phyloP scores from a whole-genome alignment of 1,139 yeast species.

The Nadsonia commutata region DNA sequence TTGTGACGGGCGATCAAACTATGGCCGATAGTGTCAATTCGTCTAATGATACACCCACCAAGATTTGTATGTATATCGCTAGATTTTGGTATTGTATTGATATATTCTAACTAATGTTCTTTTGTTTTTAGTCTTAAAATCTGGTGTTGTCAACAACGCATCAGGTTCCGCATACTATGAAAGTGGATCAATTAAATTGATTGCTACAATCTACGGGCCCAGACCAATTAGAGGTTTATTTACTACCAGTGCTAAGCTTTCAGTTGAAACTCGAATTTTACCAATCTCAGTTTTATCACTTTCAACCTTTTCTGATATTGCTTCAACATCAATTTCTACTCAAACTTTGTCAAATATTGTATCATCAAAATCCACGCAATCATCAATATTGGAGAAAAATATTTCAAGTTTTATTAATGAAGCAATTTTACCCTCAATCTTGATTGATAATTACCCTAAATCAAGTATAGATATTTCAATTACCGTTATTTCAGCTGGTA shows the following conservation, averaged over 20 bases:
- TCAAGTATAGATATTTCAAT: constrained; percentile 72
- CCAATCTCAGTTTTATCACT: constrained; percentile 27
- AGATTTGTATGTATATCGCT: constrained; percentile 8
- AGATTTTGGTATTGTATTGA: constrained; percentile 10
- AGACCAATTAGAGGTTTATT: constrained; percentile 72
- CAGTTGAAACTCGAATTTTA: constrained; percentile 50
- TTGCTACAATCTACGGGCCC: constrained; percentile 76
- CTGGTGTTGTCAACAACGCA: constrained; percentile 54
- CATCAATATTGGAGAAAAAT: constrained; percentile 34
- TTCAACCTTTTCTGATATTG: constrained; percentile 6
- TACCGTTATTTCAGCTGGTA: constrained; percentile 40
- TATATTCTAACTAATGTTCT: constrained; percentile 13
- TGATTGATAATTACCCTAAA: constrained; percentile 70
- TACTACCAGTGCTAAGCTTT: constrained; percentile 49
- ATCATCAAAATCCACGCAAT: constrained; percentile 10
- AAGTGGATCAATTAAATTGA: constrained; percentile 43
- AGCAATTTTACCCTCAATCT: constrained; percentile 44
- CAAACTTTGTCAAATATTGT: constrained; percentile 21
- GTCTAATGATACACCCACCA: not conserved
- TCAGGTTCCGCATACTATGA: constrained; percentile 79
- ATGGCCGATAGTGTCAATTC: not conserved
- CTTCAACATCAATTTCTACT: constrained; percentile 10
- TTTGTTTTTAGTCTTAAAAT: constrained; percentile 20
- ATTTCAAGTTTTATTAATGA: constrained; percentile 43
- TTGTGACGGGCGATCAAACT: not conserved